Percentiles rank a stretch among this genome's conserved stretches.
Conservation (phyloP, 495 filamentous ascomycete species). For the Hypoxylon perforatum region DNA sequence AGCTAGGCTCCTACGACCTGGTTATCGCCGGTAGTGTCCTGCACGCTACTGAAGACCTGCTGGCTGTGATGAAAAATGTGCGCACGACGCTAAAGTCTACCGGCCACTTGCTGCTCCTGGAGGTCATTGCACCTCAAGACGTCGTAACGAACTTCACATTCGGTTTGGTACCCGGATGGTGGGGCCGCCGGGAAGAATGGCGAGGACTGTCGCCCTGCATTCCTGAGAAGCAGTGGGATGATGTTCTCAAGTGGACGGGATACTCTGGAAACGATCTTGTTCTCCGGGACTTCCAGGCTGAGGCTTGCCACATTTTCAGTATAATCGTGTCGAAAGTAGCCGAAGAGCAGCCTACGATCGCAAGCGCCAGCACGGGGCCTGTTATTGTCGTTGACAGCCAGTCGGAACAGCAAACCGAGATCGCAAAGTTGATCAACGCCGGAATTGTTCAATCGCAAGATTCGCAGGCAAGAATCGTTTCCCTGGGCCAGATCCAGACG, state of each 20-base stretch:
- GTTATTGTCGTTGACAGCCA: conserved; percentile 33
- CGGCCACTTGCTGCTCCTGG: conserved; percentile 52
- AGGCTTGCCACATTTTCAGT: conserved; percentile 51
- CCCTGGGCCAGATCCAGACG: conserved; percentile 27
- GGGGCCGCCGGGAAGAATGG: conserved; percentile 52
- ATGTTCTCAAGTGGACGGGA: conserved; percentile 48
- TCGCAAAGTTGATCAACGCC: conserved; percentile 26
- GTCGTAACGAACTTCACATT: conserved; percentile 52
- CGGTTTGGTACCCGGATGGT: conserved; percentile 63
- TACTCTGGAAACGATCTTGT: conserved; percentile 59
- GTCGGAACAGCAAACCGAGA: conserved; percentile 18
- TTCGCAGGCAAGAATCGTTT: conserved; percentile 16
- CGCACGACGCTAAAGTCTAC: conserved; percentile 48
- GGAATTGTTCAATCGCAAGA: conserved; percentile 6
- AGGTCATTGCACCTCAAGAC: conserved; percentile 45
- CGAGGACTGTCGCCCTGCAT: conserved; percentile 47
- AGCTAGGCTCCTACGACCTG: conserved; percentile 50
- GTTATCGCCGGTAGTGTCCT: conserved; percentile 61
- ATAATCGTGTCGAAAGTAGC: conserved; percentile 53
- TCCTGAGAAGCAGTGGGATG: conserved; percentile 53
- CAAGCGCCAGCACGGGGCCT: conserved; percentile 1
- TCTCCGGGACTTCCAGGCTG: conserved; percentile 34
- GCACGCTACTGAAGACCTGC: conserved; percentile 57
- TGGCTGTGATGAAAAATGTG: conserved; percentile 51
- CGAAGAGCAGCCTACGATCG: conserved; percentile 21